These are phyloP conservation scores for Endocalyx cinctus DNA, from an alignment of 2,329 filamentous ascomycete genomes.

Conservation along the genomic window DNA sequence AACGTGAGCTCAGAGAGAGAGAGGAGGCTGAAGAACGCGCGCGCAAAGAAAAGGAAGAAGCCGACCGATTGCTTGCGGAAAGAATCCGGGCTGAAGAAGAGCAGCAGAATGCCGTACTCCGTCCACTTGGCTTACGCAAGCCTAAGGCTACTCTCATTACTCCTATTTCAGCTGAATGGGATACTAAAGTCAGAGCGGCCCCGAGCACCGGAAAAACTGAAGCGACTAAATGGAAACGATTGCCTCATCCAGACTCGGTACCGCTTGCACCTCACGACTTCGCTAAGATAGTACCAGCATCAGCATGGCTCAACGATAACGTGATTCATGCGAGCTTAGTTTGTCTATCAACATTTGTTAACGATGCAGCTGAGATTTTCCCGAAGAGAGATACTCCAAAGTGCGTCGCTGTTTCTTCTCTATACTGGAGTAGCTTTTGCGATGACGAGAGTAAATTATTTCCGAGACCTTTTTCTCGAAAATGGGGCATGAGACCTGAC, in stretches of 20 bases:
- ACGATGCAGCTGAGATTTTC: conserved; percentile 49
- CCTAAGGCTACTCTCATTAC: neutral
- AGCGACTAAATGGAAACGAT: conserved; percentile 18
- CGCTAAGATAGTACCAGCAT: conserved; percentile 51
- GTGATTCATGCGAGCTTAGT: conserved; percentile 64
- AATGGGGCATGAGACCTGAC: conserved; percentile 49
- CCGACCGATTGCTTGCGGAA: no score
- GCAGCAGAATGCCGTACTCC: conserved; percentile 3
- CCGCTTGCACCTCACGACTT: conserved; percentile 57
- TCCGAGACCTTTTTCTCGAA: conserved; percentile 29
- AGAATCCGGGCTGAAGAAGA: conserved; percentile 2
- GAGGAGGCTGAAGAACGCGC: no score
- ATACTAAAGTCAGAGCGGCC: conserved; percentile 12
- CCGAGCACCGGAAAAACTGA: conserved; percentile 3
- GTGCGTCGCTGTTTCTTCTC: conserved; percentile 60
- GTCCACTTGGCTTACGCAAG: conserved; percentile 1
- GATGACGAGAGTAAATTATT: conserved; percentile 50
- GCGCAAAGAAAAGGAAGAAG: no score
- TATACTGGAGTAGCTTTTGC: conserved; percentile 56
- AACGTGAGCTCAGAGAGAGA: no score
- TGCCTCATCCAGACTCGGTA: conserved; percentile 38
- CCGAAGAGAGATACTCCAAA: conserved; percentile 48
- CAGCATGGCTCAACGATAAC: conserved; percentile 72
- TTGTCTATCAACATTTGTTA: conserved; percentile 56
- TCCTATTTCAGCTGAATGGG: conserved; percentile 17